Conservation (phyloP, 176 grass and related monocot genomes). For the Panicum miliaceum region DNA sequence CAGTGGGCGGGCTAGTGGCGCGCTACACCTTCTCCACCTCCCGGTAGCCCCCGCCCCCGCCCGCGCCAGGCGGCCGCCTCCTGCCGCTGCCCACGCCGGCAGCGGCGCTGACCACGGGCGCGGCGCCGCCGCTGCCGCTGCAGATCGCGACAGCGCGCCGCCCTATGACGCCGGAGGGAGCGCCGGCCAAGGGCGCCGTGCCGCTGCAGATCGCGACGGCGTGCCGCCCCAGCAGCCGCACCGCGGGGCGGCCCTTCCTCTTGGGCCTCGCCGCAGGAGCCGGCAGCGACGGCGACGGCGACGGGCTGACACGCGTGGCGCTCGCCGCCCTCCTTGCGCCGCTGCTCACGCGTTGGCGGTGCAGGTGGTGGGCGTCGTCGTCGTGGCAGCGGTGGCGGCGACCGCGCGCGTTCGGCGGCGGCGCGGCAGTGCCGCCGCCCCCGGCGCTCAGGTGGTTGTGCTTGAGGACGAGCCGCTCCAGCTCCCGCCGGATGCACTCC, state of each 20-base stretch:
- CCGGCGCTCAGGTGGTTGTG: not conserved
- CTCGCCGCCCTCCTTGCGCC: not conserved
- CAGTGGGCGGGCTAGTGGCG: no score
- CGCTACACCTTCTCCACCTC: slow-evolving; percentile 50
- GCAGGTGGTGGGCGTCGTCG: not conserved
- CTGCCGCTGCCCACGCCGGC: not conserved
- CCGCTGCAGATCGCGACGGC: slow-evolving; percentile 27
- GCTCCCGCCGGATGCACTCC: slow-evolving; percentile 68
- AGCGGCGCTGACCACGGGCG: not conserved
- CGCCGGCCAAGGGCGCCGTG: not conserved
- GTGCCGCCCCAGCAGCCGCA: slow-evolving; percentile 14
- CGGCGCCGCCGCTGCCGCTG: not conserved
- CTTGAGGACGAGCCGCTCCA: slow-evolving; percentile 53
- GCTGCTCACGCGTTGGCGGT: fast-evolving
- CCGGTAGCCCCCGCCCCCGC: not conserved
- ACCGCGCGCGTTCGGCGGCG: not conserved
- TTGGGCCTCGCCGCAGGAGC: not conserved
- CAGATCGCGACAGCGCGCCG: slow-evolving; percentile 57
- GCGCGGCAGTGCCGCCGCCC: no score
- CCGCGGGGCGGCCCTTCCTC: slow-evolving; percentile 30
- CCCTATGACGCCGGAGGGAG: not conserved
- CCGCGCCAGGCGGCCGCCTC: not conserved
- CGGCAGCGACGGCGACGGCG: not conserved
- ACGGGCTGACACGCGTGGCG: slow-evolving; percentile 8
- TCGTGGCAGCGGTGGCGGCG: not conserved